Base-by-base conservation (phyloP, 1,139 yeast genomes). In the Geotrichum bryndzae region DNA sequence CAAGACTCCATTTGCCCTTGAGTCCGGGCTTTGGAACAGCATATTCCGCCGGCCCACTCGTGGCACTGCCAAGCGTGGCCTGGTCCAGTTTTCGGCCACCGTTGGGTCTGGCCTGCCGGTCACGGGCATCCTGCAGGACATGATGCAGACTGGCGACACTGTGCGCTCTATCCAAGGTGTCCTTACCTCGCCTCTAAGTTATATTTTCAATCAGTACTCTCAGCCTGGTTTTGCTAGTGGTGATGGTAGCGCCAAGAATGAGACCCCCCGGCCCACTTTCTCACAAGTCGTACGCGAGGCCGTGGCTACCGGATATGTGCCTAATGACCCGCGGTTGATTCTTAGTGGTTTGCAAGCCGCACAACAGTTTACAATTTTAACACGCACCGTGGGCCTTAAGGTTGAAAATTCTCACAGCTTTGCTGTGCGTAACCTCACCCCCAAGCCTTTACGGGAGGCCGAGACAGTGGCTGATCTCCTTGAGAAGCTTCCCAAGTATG, bases 261-360 rank as follows among this genome's bases (percentile, higher is more conserved):
- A 38, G 29, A 54, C 13, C n/a, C 22, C 22, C 51, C 57, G 57
- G 35, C 57, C 51, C 18, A 87, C 87, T 72, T 94, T 92, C 73
- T 90, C 97, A 35, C 96, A 92, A 61, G 87, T 94, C 56, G 99
- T 94, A 62, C 80, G 82, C 67, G 85, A 85, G 58, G 99, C 99
- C 56, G 92, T 92, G 77, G 78, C 85, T 55, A 82, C 90, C 68
- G 99, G 99, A 56, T 94, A 90, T 82, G 92, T 98, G 53, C 99
- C 94, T 77, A 99, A 99, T 57, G 99, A 94, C 75, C 99, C 99
- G 74, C 86, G 99, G 77, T 99, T 95, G 74, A 99, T 95, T 74
- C 84, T 94, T 75, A 94, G 94, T 74, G 99, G 99, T 63, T 82
- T 94, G 74, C 99, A 94, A 72, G 97, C 94, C 64, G 99, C 99